Conservation (phyloP, 2,329 filamentous ascomycete species). For the Xylariaceae sp. region DNA sequence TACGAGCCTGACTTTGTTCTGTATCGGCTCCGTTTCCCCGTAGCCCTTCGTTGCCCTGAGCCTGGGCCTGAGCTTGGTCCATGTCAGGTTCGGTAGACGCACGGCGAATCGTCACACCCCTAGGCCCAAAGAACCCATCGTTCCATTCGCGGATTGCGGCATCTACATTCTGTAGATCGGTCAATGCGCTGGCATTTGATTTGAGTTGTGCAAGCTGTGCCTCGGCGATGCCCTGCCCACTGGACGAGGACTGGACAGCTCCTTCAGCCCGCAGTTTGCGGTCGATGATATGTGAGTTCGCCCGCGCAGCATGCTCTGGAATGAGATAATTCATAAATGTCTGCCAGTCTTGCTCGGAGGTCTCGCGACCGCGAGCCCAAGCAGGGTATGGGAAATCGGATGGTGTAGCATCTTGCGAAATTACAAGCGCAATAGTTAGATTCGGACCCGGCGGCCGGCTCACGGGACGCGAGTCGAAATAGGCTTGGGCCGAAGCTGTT, state of each 20-base stretch:
- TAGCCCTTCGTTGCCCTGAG: conserved; percentile 3
- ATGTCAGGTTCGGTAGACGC: conserved; percentile 27
- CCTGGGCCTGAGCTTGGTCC: conserved; percentile 1
- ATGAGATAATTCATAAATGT: conserved; percentile 64
- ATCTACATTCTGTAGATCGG: conserved; percentile 43
- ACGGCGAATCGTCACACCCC: conserved; percentile 53
- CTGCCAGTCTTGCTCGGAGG: conserved; percentile 61
- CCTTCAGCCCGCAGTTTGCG: conserved; percentile 55
- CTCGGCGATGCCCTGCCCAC: conserved; percentile 44
- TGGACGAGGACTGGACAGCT: conserved; percentile 33
- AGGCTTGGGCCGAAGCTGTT: conserved; percentile 46
- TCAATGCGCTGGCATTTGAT: conserved; percentile 33
- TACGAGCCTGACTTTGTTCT: conserved; percentile 12
- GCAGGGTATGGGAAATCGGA: conserved; percentile 52
- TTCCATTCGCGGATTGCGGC: conserved; percentile 61
- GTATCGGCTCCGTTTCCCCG: background rate
- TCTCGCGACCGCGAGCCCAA: conserved; percentile 49
- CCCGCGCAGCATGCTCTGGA: conserved; percentile 51
- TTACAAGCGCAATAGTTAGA: conserved; percentile 43
- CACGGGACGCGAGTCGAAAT: conserved; percentile 54
- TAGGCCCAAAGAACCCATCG: conserved; percentile 58
- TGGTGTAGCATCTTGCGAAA: conserved; percentile 46
- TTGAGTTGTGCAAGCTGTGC: conserved; percentile 50
- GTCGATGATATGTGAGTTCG: conserved; percentile 55
- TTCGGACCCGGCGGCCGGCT: conserved; percentile 7